A percentile compares a stretch with the other conserved stretches of the same genome.
Evolutionary conservation across 169 alveolate genomes (phyloP).

Genomic region (Cystoisospora suis): DNA sequence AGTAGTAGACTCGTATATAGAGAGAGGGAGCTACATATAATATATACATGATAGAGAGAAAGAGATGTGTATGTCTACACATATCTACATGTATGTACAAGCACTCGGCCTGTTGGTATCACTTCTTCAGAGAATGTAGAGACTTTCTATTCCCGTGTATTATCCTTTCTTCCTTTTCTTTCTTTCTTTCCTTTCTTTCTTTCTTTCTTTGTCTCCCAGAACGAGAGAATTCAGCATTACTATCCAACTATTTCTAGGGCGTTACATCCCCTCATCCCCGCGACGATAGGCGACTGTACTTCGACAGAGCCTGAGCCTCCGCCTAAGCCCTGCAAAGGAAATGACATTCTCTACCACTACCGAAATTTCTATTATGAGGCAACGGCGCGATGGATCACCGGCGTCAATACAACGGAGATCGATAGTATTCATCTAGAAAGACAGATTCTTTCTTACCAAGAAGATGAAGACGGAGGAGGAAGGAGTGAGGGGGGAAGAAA

Average conservation of each 20-base stretch:
- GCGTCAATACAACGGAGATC: constrained; percentile 58
- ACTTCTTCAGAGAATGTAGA: too few relatives aligned
- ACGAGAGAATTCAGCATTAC: neutral
- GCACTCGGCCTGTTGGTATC: too few relatives aligned
- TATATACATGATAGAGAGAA: too few relatives aligned
- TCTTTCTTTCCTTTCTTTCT: neutral
- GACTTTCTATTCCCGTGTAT: too few relatives aligned
- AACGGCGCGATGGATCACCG: constrained; percentile 62
- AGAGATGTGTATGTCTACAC: too few relatives aligned
- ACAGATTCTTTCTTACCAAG: too few relatives aligned
- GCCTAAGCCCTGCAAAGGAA: constrained; percentile 53
- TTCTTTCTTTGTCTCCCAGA: neutral
- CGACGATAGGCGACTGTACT: constrained; percentile 53
- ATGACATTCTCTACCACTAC: constrained; percentile 25
- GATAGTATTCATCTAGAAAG: constrained; percentile 37
- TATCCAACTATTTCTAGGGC: neutral
- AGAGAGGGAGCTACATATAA: too few relatives aligned
- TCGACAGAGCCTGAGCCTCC: constrained; percentile 39
- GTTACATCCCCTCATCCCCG: constrained; percentile 5
- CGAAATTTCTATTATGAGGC: constrained; percentile 47
- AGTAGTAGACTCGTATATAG: too few relatives aligned
- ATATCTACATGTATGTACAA: too few relatives aligned
- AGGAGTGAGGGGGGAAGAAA: too few relatives aligned
- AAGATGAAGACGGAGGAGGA: too few relatives aligned
- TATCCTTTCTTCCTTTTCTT: neutral